Evolutionary conservation across 2,329 filamentous ascomycete species (phyloP).

Genomic region (Dactylellina parvicollis): DNA sequence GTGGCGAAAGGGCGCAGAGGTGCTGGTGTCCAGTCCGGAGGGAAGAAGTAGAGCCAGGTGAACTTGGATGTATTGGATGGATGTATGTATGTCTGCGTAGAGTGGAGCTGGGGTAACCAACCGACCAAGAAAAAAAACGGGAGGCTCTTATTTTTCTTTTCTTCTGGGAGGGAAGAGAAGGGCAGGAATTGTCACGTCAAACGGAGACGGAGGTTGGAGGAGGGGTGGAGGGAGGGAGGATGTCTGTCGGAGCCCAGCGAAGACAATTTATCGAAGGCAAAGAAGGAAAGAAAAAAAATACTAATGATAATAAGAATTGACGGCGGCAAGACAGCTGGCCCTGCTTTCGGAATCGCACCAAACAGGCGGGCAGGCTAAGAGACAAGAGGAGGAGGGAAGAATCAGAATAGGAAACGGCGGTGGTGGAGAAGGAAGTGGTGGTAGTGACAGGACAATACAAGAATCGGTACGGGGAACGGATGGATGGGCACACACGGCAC

Average conservation of each 20-base stretch:
- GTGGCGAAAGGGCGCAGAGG: conserved; percentile 40
- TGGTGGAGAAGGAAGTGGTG: background rate
- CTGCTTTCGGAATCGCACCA: conserved; percentile 51
- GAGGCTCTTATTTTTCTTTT: conserved; percentile 5
- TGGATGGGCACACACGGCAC: conserved; percentile 11
- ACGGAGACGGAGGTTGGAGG: conserved; percentile 53
- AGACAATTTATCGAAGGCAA: conserved; percentile 46
- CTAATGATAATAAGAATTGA: conserved; percentile 42
- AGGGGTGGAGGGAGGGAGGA: conserved; percentile 36
- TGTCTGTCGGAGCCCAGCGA: conserved; percentile 52
- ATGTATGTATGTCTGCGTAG: conserved; percentile 9
- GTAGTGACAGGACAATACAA: conserved; percentile 35
- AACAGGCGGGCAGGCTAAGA: conserved; percentile 22
- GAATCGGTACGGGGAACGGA: no score
- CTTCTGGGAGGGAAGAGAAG: background rate
- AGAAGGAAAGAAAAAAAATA: conserved; percentile 21
- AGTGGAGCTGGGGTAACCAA: conserved; percentile 43
- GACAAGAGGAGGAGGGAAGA: conserved; percentile 20
- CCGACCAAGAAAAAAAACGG: conserved; percentile 22
- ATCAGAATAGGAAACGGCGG: no score
- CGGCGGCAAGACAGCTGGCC: conserved; percentile 54
- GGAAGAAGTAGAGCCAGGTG: conserved; percentile 21
- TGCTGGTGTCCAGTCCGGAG: conserved; percentile 48
- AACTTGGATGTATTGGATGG: conserved; percentile 35
- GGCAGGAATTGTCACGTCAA: conserved; percentile 38